phyloP scores from a whole-genome alignment of 2,329 filamentous ascomycete species.

The Calonectria pseudoreteaudii region DNA sequence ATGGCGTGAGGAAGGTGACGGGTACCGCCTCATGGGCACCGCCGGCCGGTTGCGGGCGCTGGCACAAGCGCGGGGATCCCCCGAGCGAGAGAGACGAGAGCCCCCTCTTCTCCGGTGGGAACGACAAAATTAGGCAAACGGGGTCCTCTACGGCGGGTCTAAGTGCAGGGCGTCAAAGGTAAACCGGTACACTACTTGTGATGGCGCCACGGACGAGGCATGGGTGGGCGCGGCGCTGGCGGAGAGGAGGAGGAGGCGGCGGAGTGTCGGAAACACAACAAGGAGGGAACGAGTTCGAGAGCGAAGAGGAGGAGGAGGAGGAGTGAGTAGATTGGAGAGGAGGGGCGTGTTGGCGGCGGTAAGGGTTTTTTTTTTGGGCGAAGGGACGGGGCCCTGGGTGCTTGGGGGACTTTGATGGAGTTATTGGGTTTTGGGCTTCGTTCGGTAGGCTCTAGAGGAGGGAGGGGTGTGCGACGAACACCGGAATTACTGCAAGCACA shows the following conservation, averaged over 20 bases:
- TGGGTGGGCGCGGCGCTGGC: conserved; percentile 8
- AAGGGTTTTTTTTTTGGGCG: conserved; percentile 33
- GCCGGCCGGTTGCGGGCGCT: background rate
- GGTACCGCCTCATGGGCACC: conserved; percentile 1
- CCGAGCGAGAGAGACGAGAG: background rate
- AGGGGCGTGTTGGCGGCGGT: conserved; percentile 28
- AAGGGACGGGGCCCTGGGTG: conserved; percentile 4
- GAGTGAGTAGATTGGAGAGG: background rate
- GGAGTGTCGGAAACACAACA: background rate
- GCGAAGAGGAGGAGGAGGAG: too few species aligned
- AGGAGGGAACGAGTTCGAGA: background rate
- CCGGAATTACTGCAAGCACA: background rate
- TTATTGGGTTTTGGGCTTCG: conserved; percentile 3
- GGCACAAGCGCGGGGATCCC: background rate
- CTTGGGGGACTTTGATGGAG: background rate
- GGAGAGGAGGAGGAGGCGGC: background rate
- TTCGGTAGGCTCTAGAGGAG: background rate
- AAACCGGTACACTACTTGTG: conserved; percentile 1
- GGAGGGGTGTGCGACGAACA: background rate
- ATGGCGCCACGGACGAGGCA: conserved; percentile 1
- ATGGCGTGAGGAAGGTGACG: conserved; percentile 9
- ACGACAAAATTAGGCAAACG: conserved; percentile 3
- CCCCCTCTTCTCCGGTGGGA: background rate
- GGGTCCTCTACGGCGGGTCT: background rate
- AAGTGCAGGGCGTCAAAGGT: background rate